Percentiles rank a stretch among this genome's conserved stretches.
Conservation (phyloP, 495 filamentous ascomycete genomes). For the Aspergillus incahuasiensis region DNA sequence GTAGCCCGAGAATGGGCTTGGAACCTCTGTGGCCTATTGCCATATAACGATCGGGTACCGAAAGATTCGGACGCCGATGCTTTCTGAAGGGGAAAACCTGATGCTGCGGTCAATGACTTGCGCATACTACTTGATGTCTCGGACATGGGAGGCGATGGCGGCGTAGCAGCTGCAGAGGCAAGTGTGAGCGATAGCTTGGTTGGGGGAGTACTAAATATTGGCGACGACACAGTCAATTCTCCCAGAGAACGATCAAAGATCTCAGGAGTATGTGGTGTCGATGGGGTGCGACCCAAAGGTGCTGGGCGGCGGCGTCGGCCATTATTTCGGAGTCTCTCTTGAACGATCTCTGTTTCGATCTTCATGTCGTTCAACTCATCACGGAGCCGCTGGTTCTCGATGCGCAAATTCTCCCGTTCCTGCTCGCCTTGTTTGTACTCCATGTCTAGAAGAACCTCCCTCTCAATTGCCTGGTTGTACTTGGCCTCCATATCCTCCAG, state of each 20-base stretch:
- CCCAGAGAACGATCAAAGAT: constrained; percentile 53
- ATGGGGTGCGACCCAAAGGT: constrained; percentile 40
- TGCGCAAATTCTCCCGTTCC: constrained; percentile 80
- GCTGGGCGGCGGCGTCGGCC: constrained; percentile 51
- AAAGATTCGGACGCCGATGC: constrained; percentile 33
- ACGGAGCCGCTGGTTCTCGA: constrained; percentile 79
- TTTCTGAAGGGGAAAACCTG: constrained; percentile 38
- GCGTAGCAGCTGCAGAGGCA: constrained; percentile 72
- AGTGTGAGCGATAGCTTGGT: constrained; percentile 60
- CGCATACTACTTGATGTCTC: constrained; percentile 44
- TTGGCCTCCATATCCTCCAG: constrained; percentile 96
- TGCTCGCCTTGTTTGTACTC: constrained; percentile 87
- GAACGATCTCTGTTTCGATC: constrained; percentile 89
- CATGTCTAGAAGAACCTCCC: constrained; percentile 88
- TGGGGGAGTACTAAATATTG: constrained; percentile 67
- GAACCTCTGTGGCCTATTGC: constrained; percentile 40
- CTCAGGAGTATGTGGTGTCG: constrained; percentile 50
- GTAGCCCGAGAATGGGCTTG: constrained; percentile 46
- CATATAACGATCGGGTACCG: constrained; percentile 33
- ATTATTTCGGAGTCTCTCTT: constrained; percentile 76
- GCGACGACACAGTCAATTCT: constrained; percentile 61
- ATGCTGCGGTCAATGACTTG: constrained; percentile 43
- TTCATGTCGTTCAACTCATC: constrained; percentile 90
- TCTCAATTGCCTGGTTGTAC: constrained; percentile 89
- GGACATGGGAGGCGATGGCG: constrained; percentile 60